These are phyloP conservation scores for Singerocomus inundabilis DNA, from an alignment of 1,284 basidiomycete genomes.

Conservation along the genomic window DNA sequence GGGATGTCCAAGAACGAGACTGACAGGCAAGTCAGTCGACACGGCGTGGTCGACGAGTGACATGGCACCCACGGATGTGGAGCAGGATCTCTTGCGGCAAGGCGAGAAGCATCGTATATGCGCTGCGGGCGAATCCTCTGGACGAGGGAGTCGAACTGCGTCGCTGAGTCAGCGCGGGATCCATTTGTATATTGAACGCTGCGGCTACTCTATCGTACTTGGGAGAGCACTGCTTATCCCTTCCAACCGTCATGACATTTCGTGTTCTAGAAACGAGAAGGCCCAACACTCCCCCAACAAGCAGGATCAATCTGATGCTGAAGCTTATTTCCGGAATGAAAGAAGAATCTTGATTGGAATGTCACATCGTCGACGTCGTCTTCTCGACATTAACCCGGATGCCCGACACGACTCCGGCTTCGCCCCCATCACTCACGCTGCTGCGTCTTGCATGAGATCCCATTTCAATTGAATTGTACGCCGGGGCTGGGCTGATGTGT, in stretches of 20 bases:
- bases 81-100: slow-evolving; percentile 57
- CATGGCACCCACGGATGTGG: slow-evolving; percentile 48
- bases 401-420: slow-evolving; percentile 38
- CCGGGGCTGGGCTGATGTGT: slow-evolving; percentile 47
- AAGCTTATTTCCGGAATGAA: slow-evolving; percentile 26
- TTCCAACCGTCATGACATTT: slow-evolving; percentile 11
- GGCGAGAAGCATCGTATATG: slow-evolving; percentile 25
- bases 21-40: too few relatives aligned
- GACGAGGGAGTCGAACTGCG: too few relatives aligned
- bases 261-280: slow-evolving; percentile 24
- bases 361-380: slow-evolving; percentile 49
- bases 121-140: not conserved
- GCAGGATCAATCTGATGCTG: slow-evolving; percentile 27
- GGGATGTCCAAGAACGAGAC: too few relatives aligned
- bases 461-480: slow-evolving; percentile 52
- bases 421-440: slow-evolving; percentile 38
- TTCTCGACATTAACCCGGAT: slow-evolving; percentile 69
- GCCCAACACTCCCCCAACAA: slow-evolving; percentile 16
- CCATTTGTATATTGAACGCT: too few relatives aligned
- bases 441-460: slow-evolving; percentile 36
- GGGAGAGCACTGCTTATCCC: slow-evolving; percentile 19
- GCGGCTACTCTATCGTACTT: slow-evolving; percentile 8
- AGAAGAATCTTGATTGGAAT: slow-evolving; percentile 6
- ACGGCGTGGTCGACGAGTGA: not conserved
- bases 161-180: slow-evolving; percentile 20